Evolutionary conservation across 2,329 filamentous ascomycete genomes (phyloP), one percentile per base, ranked within the genome.

Genomic region (Fusarium phyllophilum): DNA sequence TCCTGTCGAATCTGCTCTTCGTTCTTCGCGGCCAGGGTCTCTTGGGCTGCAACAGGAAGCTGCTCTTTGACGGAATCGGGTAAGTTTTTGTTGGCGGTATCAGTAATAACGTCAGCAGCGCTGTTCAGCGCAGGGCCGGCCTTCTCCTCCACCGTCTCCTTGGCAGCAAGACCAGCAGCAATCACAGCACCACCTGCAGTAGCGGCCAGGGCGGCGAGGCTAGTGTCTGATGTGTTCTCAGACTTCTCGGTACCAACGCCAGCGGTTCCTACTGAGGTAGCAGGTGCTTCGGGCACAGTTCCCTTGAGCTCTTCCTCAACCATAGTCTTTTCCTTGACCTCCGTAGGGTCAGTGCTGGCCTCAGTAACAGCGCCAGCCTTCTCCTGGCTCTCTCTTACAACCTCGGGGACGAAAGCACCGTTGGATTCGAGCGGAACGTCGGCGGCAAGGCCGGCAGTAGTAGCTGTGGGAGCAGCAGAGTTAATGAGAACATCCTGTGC

Each of bases 371-470:
- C 85, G 60, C 89, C 83, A 26, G 92, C 92, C 79, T 91, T 88
- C 75, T 90, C 85, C 79, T 95, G 92, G 83, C 91, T 94, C 78
- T 94, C 89, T 79, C 89, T 91, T 59, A 95, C 93, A 45, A 92
- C 82, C 45, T 84, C 79, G 46, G 86, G 84, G 33, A 80, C 76
- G 39, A 78, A 77, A 39, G 78, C 70, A 15, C 76, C 85, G 68
- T 82, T 83, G 63, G 84, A 85, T 79, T 92, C 90, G 59, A 92
- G 85, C 48, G 93, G 92, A 41, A 93, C 91, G 71, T 90, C 84
- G 58, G 87, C 91, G 44, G 93, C 93, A 73, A 95, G 85, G 15
- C 85, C 88, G 68, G 91, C 90, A 33, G 94, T 96, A 45, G 93
- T 93, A 7, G 92, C 82, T 81, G 84, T 76, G 83, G 90, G 75